Percentiles rank a stretch among this genome's conserved stretches.
These are phyloP conservation scores for Leucoagaricus sp. DNA, from an alignment of 1,284 basidiomycete genomes.

Conservation along the genomic window DNA sequence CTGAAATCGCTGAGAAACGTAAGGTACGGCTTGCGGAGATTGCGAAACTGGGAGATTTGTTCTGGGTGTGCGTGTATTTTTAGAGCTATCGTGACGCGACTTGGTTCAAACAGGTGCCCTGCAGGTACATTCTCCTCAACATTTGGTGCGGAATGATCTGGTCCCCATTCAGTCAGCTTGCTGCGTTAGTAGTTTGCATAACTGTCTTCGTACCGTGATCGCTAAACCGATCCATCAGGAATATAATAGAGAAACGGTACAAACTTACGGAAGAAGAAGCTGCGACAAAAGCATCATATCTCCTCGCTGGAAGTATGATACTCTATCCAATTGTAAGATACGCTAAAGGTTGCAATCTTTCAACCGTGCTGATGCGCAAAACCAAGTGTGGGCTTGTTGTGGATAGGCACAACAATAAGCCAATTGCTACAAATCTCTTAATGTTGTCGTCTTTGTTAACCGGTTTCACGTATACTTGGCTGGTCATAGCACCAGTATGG, in stretches of 20 bases:
- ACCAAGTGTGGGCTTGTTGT: slow-evolving; percentile 60
- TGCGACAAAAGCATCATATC: slow-evolving; percentile 66
- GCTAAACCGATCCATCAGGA: slow-evolving; percentile 40
- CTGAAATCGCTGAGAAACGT: slow-evolving; percentile 64
- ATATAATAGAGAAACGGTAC: slow-evolving; percentile 73
- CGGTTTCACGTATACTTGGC: slow-evolving; percentile 64
- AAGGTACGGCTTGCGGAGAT: slow-evolving; percentile 61
- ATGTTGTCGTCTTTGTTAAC: slow-evolving; percentile 65
- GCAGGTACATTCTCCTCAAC: slow-evolving; percentile 71
- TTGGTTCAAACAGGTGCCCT: background rate
- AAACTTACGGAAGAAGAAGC: slow-evolving; percentile 60
- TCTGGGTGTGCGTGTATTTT: slow-evolving; percentile 68
- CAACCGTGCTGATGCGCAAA: background rate
- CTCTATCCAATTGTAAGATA: slow-evolving; percentile 66
- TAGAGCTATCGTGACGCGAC: background rate
- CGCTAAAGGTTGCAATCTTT: background rate
- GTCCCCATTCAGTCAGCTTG: slow-evolving; percentile 78
- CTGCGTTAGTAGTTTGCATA: slow-evolving; percentile 50
- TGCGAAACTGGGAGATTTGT: slow-evolving; percentile 71
- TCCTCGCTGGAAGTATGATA: slow-evolving; percentile 74
- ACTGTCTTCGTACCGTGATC: background rate
- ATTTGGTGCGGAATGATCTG: slow-evolving; percentile 77
- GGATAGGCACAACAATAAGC: slow-evolving; percentile 55
- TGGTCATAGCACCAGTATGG: slow-evolving; percentile 57
- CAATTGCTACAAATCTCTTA: slow-evolving; percentile 61